phyloP scores from a whole-genome alignment of 306 rosid genomes.

The Prunus dulcis region DNA sequence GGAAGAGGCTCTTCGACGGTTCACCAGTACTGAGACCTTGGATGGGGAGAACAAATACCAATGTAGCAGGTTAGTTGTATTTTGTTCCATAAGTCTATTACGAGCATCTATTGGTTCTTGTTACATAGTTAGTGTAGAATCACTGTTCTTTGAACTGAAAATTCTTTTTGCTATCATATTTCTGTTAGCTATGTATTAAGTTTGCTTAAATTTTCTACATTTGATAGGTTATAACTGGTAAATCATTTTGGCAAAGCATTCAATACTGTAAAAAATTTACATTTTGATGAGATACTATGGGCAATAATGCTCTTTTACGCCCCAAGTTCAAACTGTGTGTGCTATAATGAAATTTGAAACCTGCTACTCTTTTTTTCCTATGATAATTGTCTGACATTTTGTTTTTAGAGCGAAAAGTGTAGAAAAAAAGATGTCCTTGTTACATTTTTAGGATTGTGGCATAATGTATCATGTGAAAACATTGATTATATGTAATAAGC shows the following conservation, averaged over 20 bases:
- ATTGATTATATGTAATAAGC: too few species aligned
- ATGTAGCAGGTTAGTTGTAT: conserved; percentile 72
- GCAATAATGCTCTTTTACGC: not conserved
- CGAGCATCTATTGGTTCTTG: not conserved
- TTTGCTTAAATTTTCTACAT: not conserved
- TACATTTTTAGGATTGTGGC: not conserved
- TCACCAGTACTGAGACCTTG: conserved; percentile 78
- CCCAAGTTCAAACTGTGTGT: not conserved
- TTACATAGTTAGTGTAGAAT: not conserved
- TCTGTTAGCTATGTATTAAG: not conserved
- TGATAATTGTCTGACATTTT: not conserved
- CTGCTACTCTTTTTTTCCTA: not conserved
- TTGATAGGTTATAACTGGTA: not conserved
- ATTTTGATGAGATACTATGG: not conserved
- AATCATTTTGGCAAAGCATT: not conserved
- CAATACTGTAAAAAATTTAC: not conserved
- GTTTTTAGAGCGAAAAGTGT: not conserved
- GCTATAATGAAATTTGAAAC: not conserved
- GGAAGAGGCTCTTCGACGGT: conserved; percentile 74
- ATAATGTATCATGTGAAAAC: not conserved
- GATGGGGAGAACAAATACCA: conserved; percentile 96
- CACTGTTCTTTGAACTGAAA: not conserved
- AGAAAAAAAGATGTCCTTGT: not conserved
- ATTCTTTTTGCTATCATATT: too few species aligned
- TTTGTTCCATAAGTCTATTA: conserved; percentile 11